Evolutionary conservation across 768 basidiomycete genomes (phyloP).

Genomic region (Amanita rubescens): DNA sequence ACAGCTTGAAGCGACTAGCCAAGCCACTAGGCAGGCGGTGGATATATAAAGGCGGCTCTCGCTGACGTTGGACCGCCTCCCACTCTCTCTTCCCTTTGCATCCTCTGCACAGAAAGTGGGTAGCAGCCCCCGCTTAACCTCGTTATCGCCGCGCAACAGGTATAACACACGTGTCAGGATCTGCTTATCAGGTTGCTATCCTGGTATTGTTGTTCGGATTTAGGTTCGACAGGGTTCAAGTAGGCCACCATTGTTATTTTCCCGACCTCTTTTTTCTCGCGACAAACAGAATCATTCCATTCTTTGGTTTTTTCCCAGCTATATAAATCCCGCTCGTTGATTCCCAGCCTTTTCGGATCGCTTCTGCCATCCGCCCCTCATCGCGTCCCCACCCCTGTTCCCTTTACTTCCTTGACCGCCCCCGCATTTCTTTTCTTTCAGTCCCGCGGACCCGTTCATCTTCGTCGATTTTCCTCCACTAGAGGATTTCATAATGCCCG

Average conservation of each 20-base stretch:
- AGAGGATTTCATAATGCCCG: slow-evolving; percentile 13
- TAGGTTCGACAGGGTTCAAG: background rate
- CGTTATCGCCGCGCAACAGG: background rate
- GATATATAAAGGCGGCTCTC: background rate
- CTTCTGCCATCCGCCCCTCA: slow-evolving; percentile 1
- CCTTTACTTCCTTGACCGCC: background rate
- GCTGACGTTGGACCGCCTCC: background rate
- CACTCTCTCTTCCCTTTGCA: background rate
- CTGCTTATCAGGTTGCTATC: background rate
- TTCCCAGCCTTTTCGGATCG: background rate
- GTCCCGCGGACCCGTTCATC: background rate
- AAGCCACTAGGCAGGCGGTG: too few species aligned
- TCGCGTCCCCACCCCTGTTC: background rate
- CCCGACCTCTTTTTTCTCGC: background rate
- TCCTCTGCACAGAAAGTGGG: too few species aligned
- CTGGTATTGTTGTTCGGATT: background rate
- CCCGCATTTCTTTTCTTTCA: background rate
- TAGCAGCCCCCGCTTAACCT: background rate
- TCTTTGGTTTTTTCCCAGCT: background rate
- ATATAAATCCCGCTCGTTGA: background rate
- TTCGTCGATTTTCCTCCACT: background rate
- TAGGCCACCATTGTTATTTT: background rate
- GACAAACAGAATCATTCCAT: background rate
- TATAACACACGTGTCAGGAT: background rate
- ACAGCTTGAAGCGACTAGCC: too few species aligned